phyloP scores from a whole-genome alignment of 768 basidiomycete genomes.

The Tricholomella constricta region DNA sequence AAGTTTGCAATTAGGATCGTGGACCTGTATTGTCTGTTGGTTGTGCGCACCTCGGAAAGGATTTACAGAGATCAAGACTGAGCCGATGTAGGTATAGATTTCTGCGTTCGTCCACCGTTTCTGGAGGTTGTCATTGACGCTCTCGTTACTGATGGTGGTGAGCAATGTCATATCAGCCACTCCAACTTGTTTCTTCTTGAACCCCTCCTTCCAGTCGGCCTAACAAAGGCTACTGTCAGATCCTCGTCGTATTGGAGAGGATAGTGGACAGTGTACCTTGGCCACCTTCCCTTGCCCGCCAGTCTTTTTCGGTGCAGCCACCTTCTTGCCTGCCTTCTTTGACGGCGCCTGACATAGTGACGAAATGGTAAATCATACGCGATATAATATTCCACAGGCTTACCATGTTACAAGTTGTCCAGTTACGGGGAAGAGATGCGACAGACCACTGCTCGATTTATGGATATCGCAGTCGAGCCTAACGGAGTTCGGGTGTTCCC shows the following conservation, averaged over 20 bases:
- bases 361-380: not conserved
- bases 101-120: slow-evolving; percentile 94
- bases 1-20: slow-evolving; percentile 9
- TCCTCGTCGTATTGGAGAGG: slow-evolving; percentile 9
- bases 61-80: slow-evolving; percentile 98
- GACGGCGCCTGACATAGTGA: slow-evolving; percentile 64
- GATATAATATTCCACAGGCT: not conserved
- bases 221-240: slow-evolving; percentile 32
- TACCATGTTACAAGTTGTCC: slow-evolving; percentile 15
- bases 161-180: slow-evolving; percentile 99
- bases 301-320: slow-evolving; percentile 62
- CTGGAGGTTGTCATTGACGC: slow-evolving; percentile 96
- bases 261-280: slow-evolving; percentile 56
- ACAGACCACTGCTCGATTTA: not conserved
- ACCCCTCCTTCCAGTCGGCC: slow-evolving; percentile 99
- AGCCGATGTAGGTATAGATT: slow-evolving; percentile 99
- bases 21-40: not conserved
- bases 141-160: slow-evolving; percentile 95
- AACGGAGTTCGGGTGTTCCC: slow-evolving; percentile 12
- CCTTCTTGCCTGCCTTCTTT: slow-evolving; percentile 91
- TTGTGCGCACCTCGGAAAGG: slow-evolving; percentile 79
- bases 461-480: not conserved
- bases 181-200: slow-evolving; percentile 99
- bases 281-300: slow-evolving; percentile 65
- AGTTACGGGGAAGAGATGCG: slow-evolving; percentile 1